Conservation (phyloP, 2,329 filamentous ascomycete genomes). For the Aspergillus aculeatinus region DNA sequence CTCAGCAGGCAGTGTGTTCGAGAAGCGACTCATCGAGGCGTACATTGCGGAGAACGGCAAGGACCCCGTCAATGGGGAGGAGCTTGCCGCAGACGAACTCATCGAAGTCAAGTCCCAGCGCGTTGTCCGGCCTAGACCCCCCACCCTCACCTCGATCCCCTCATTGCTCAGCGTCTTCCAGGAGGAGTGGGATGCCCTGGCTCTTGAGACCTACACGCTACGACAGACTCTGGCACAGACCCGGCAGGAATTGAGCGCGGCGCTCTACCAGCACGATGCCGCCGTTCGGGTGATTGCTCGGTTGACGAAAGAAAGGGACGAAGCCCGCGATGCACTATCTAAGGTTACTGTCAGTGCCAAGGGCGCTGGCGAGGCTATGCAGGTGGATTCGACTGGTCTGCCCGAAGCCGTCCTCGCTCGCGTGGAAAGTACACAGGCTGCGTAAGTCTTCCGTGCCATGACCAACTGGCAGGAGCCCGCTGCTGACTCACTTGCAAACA, state of each 20-base stretch:
- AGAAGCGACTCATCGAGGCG: slow-evolving; percentile 91
- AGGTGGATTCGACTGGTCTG: slow-evolving; percentile 77
- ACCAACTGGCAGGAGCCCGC: background rate
- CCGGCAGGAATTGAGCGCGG: slow-evolving; percentile 87
- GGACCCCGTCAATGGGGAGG: slow-evolving; percentile 85
- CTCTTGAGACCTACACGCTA: slow-evolving; percentile 86
- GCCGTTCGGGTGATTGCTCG: slow-evolving; percentile 93
- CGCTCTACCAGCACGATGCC: slow-evolving; percentile 95
- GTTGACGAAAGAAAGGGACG: slow-evolving; percentile 85
- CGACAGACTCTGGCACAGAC: slow-evolving; percentile 87
- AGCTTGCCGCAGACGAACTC: slow-evolving; percentile 79
- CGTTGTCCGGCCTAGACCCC: slow-evolving; percentile 83
- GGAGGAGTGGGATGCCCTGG: slow-evolving; percentile 95
- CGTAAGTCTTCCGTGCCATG: slow-evolving; percentile 55
- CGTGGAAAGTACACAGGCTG: slow-evolving; percentile 77
- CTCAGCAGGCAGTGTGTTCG: slow-evolving; percentile 75
- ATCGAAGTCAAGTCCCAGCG: slow-evolving; percentile 81
- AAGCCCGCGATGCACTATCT: slow-evolving; percentile 84
- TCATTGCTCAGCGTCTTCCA: slow-evolving; percentile 92
- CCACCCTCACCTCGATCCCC: slow-evolving; percentile 92
- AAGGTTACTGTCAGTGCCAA: slow-evolving; percentile 72
- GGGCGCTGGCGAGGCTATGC: slow-evolving; percentile 77
- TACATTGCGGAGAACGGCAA: slow-evolving; percentile 92
- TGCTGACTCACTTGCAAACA: slow-evolving; percentile 41
- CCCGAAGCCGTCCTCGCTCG: slow-evolving; percentile 68